Base-by-base conservation (phyloP, 2,329 filamentous ascomycete genomes). In the Ampelomyces quisqualis region DNA sequence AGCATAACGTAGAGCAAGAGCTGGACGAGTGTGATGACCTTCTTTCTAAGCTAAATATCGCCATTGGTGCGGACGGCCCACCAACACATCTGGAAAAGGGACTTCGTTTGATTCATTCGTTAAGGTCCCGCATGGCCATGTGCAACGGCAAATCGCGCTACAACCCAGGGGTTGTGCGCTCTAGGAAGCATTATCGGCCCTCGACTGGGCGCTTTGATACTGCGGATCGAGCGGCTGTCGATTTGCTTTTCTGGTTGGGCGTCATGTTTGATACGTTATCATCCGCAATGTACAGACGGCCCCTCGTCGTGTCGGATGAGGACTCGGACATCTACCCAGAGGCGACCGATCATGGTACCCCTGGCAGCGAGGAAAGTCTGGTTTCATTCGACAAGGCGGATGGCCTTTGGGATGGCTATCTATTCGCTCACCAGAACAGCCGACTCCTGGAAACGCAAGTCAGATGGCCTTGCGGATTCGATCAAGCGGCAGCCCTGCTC, bases 231-330 rank as follows among this genome's bases (percentile, higher is more conserved):
- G 64, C 71, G 8, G 80, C 79, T 0, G 67, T 81, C 18, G 70
- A 76, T 9, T 61, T 81, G 8, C 53, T 81, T 2, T 81, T 77
- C 52, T 82, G 79, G 79, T 64, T 82, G 11, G 76, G 74, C 0
- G 67, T 80, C 31, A 81, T 81, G 78, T 77, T 79, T 33, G 78
- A 81, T 51, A 81, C 78, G 0, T 60, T 80, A 7, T 78, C 75
- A 0, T 72, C 78, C 0, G 76, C 77, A 1, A 77, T 81, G 69
- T 70, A 75, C 35, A 67, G 72, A 34, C 70, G 72, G 1, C 70
- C 73, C 3, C 54, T 73, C 0, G 69, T 74, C 1, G 65, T 75
- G 4, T 70, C 68, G 2, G 71, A 75, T 43, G 72, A 74, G 46
- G 73, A 76, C 38, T 73, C 70, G 38, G 67, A 73, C 28, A 62